Base-by-base conservation (phyloP, 768 basidiomycete species). In the Termitomyces sp. region DNA sequence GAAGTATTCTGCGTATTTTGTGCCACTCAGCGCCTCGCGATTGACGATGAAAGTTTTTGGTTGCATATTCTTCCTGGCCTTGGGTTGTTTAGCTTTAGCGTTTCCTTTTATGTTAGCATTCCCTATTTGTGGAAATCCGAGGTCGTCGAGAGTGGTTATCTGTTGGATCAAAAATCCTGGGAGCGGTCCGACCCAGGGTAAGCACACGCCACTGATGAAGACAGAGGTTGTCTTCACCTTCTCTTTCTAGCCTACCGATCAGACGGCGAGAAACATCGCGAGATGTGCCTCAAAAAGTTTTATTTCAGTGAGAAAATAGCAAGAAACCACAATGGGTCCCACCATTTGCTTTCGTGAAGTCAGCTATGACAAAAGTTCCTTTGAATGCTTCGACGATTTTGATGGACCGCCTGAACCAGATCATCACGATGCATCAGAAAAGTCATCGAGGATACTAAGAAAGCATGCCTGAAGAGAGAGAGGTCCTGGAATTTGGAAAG, bases 1-100 rank as follows among this genome's bases (percentile, higher is more conserved):
- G 74, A 93, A 93, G 68, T 92, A 91, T 67, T 91, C 83, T 39
- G 73, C 67, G 70, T 91, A 92, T 57, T 73, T 78, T 48, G 74
- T 62, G 11, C 77, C 78, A 46, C 72, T 71, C 52, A 79, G 75
- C 40, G 80, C 78, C 11, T 78, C 70, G 42, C 70, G 73, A 59
- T 88, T 80, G 71, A 91, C 90, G 13, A 79, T 70, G 63, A 86
- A 91, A 69, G 76, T 79, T 22, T 80, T 68, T 66, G 84, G 87
- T 60, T 86, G 84, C 24, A 84, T 64, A 51, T 81, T 82, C 65
- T 81, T 86, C 33, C 78, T 67, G 66, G 77, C 72, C 67, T 79
- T 84, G 15, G 61, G 59, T 71, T 77, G 75, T 76, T 77, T 78
- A 51, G 58, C 66, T 65, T 78, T 75, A 60, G 66, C 66, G 64